Conservation (phyloP, 768 basidiomycete species). For the Dentipellis fragilis region DNA sequence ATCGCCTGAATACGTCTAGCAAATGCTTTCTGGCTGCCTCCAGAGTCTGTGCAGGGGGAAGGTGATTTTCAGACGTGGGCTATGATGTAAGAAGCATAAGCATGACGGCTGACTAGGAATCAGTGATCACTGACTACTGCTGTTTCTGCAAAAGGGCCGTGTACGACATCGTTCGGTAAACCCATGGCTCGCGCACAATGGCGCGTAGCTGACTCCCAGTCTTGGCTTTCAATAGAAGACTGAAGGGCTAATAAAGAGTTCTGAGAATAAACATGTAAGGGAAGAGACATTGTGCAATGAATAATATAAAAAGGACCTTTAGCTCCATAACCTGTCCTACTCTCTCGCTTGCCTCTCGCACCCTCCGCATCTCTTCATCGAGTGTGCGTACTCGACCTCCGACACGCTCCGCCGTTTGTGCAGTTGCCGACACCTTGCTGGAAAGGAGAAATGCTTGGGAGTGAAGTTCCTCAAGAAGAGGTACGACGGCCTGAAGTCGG, state of each 20-base stretch:
- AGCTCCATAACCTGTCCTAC: constrained; percentile 92
- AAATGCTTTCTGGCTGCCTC: constrained; percentile 65
- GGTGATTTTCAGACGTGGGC: constrained; percentile 85
- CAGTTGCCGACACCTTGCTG: constrained; percentile 57
- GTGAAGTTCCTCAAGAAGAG: constrained; percentile 54
- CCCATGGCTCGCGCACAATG: constrained; percentile 89
- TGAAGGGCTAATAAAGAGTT: constrained; percentile 52
- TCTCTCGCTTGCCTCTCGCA: constrained; percentile 83
- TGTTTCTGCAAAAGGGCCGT: constrained; percentile 76
- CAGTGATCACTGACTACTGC: constrained; percentile 51
- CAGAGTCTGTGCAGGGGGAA: constrained; percentile 79
- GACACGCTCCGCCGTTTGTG: constrained; percentile 75
- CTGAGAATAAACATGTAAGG: constrained; percentile 33
- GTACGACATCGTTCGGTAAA: constrained; percentile 65
- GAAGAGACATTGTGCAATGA: not conserved
- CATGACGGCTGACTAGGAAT: not conserved
- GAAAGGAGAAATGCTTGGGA: constrained; percentile 45
- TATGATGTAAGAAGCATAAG: constrained; percentile 22
- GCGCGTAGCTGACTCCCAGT: constrained; percentile 93
- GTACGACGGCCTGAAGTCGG: constrained; percentile 49
- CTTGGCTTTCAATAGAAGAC: constrained; percentile 61
- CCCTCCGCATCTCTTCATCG: constrained; percentile 89
- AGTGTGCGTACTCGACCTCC: constrained; percentile 84
- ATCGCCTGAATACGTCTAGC: constrained; percentile 63
- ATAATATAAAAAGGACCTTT: constrained; percentile 46